phyloP scores from a whole-genome alignment of 208 protist species.

The Porcisia hertigi region DNA sequence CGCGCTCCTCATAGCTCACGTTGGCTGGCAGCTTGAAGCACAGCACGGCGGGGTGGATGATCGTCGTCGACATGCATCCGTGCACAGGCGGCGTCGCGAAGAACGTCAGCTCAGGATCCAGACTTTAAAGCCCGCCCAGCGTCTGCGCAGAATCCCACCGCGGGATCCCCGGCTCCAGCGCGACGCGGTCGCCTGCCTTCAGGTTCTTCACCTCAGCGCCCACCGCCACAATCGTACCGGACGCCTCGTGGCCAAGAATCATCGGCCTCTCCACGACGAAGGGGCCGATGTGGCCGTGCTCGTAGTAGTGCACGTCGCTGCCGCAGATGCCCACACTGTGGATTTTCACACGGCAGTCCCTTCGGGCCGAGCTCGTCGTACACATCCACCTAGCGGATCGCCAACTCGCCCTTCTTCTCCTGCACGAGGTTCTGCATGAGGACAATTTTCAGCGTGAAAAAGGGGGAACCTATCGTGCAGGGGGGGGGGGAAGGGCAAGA shows the following conservation, averaged over 20 bases:
- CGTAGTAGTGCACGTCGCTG: constrained; percentile 74
- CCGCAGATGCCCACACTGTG: constrained; percentile 73
- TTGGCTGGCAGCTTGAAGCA: constrained; percentile 68
- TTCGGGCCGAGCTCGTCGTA: constrained; percentile 42
- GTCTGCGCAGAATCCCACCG: constrained; percentile 57
- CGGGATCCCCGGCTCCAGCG: constrained; percentile 71
- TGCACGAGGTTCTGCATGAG: constrained; percentile 58
- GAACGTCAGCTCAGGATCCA: constrained; percentile 72
- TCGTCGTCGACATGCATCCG: constrained; percentile 48
- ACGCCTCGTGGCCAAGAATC: constrained; percentile 72
- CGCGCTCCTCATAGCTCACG: constrained; percentile 68
- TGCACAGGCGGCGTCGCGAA: constrained; percentile 71
- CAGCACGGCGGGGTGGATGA: constrained; percentile 60
- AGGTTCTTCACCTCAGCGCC: constrained; percentile 48
- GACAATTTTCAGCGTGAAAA: constrained; percentile 32
- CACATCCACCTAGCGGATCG: constrained; percentile 46
- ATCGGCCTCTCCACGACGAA: constrained; percentile 63
- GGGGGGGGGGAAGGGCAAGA: background rate
- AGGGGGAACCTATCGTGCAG: too few species aligned
- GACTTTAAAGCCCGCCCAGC: constrained; percentile 66
- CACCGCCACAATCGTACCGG: constrained; percentile 55
- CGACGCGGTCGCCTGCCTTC: constrained; percentile 66
- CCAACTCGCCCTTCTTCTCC: constrained; percentile 43
- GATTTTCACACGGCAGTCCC: constrained; percentile 58
- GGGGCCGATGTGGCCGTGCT: constrained; percentile 56